Conservation (phyloP, 2,329 filamentous ascomycete species). For the Epichloe coenophiala region DNA sequence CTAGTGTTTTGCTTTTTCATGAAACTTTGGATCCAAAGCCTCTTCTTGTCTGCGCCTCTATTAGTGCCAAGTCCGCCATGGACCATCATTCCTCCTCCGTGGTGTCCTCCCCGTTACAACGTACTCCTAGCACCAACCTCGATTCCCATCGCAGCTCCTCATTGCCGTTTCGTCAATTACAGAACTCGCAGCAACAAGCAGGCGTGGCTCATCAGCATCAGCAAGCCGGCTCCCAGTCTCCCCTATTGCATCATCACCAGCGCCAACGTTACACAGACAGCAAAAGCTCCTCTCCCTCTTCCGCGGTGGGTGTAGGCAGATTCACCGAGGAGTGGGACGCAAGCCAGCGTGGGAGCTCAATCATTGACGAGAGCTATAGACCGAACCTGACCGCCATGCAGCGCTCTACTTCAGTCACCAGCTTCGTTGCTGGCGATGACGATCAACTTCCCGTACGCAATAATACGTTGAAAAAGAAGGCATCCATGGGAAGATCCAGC, state of each 20-base stretch:
- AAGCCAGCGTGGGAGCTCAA: constrained; percentile 51
- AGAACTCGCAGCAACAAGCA: constrained; percentile 7
- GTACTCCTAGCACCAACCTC: constrained; percentile 9
- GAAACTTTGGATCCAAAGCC: background rate
- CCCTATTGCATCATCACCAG: constrained; percentile 10
- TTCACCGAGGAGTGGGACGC: constrained; percentile 63
- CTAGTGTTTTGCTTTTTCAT: background rate
- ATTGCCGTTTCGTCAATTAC: constrained; percentile 1
- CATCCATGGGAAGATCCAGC: constrained; percentile 56
- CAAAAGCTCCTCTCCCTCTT: background rate
- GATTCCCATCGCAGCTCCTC: constrained; percentile 4
- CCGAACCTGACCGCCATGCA: constrained; percentile 28
- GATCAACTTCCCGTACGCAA: constrained; percentile 29
- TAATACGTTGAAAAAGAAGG: constrained; percentile 82
- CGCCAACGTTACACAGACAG: constrained; percentile 6
- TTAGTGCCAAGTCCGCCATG: constrained; percentile 18
- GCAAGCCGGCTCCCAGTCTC: constrained; percentile 5
- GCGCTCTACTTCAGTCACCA: constrained; percentile 47
- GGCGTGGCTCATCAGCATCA: constrained; percentile 5
- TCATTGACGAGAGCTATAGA: constrained; percentile 34
- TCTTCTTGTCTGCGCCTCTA: constrained; percentile 1
- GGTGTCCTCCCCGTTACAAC: constrained; percentile 6
- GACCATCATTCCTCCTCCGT: constrained; percentile 13
- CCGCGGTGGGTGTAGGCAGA: constrained; percentile 23
- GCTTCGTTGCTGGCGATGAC: constrained; percentile 34